phyloP scores from a whole-genome alignment of 768 basidiomycete genomes.

The Pulveroboletus sp. region DNA sequence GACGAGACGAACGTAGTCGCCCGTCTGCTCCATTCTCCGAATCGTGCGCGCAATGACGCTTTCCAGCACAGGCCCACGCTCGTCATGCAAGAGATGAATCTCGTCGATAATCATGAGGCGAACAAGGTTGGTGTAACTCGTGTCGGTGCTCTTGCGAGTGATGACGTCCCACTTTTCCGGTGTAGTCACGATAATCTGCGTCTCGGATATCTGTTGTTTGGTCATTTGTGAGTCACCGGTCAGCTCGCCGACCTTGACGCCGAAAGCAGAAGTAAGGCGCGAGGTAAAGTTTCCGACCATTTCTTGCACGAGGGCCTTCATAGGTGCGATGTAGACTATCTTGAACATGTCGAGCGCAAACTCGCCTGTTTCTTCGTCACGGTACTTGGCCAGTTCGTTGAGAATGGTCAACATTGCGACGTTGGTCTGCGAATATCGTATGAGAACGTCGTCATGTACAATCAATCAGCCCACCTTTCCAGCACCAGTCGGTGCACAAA shows the following conservation, averaged over 20 bases:
- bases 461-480: constrained; percentile 73
- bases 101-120: constrained; percentile 97
- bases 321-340: constrained; percentile 95
- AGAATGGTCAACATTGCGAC: constrained; percentile 96
- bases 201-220: constrained; percentile 94
- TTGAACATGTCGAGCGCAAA: constrained; percentile 93
- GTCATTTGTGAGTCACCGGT: constrained; percentile 99
- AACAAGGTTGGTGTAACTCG: constrained; percentile 94
- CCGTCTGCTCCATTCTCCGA: constrained; percentile 90
- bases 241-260: constrained; percentile 88
- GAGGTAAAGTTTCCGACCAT: constrained; percentile 93
- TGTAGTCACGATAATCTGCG: constrained; percentile 97
- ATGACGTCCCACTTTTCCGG: constrained; percentile 99
- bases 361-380: constrained; percentile 74
- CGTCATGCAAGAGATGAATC: constrained; percentile 96
- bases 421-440: constrained; percentile 66
- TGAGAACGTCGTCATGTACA: constrained; percentile 4
- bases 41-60: constrained; percentile 88
- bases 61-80: constrained; percentile 96
- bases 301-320: constrained; percentile 99
- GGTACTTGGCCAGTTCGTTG: constrained; percentile 84
- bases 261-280: constrained; percentile 60
- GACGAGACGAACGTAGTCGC: constrained; percentile 89
- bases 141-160: constrained; percentile 96
- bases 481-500: constrained; percentile 98